A percentile compares a stretch with the other conserved stretches of the same genome.
These are phyloP conservation scores for Venturia asperata DNA, from an alignment of 2,329 filamentous ascomycete species.

Conservation along the genomic window DNA sequence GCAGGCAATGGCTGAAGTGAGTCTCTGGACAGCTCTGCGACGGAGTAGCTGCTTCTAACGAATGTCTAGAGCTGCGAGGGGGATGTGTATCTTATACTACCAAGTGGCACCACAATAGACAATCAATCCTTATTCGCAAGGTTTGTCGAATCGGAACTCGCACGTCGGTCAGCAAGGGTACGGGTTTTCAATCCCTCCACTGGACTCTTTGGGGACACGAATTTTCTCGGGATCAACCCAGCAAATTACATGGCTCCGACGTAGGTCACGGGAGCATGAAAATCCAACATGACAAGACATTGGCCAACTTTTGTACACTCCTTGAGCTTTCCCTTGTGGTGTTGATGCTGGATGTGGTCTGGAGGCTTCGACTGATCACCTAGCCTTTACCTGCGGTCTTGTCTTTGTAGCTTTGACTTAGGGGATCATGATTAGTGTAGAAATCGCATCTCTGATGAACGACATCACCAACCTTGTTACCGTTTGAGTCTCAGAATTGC, in stretches of 20 bases:
- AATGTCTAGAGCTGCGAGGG: not conserved
- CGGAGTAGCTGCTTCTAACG: not conserved
- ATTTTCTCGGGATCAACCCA: not conserved
- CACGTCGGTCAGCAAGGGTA: not conserved
- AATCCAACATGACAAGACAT: not conserved
- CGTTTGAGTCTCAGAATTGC: no score
- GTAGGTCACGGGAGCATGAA: not conserved
- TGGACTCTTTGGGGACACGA: not conserved
- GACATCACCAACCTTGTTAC: no score
- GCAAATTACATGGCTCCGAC: not conserved
- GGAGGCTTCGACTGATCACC: no score
- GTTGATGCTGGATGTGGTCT: no score
- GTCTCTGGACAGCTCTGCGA: not conserved
- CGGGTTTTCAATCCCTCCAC: not conserved
- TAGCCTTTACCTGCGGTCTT: no score
- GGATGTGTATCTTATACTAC: not conserved
- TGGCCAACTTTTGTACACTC: not conserved
- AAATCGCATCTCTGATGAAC: no score
- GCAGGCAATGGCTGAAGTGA: not conserved
- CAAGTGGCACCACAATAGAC: not conserved
- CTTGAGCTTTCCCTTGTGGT: not conserved
- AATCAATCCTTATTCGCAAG: not conserved
- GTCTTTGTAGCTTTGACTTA: no score
- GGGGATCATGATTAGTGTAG: no score
- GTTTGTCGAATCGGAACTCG: not conserved